phyloP scores from a whole-genome alignment of 106 monocot species.

The Phalaenopsis equestris region DNA sequence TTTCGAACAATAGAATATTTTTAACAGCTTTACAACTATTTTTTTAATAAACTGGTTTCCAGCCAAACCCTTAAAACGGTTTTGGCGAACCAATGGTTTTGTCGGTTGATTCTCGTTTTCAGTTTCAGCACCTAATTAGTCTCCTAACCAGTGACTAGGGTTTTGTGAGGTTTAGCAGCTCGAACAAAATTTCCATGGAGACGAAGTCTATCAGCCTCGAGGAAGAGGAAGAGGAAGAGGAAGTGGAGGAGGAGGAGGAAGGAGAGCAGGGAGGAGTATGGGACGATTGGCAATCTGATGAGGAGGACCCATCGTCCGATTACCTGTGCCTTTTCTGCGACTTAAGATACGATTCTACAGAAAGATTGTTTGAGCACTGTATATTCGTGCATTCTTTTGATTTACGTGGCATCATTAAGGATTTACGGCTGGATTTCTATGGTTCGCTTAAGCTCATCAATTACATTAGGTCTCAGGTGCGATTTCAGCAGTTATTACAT shows the following conservation, averaged over 20 bases:
- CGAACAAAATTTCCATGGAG: conserved; percentile 1
- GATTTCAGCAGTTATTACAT: background rate
- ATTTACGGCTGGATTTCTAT: conserved; percentile 71
- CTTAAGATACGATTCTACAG: conserved; percentile 31
- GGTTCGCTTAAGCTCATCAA: conserved; percentile 91
- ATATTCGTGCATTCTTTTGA: conserved; percentile 51
- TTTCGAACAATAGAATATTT: too few relatives aligned
- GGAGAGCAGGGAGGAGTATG: conserved; percentile 31
- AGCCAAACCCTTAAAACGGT: too few relatives aligned
- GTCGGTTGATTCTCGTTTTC: too few relatives aligned
- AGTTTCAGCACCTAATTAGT: too few relatives aligned
- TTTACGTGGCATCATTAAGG: conserved; percentile 38
- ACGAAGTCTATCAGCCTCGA: background rate
- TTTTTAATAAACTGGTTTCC: too few relatives aligned
- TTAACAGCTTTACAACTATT: too few relatives aligned
- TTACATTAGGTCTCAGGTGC: conserved; percentile 71
- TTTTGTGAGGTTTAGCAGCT: conserved; percentile 7
- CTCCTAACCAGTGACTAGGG: background rate
- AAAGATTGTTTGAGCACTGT: conserved; percentile 60
- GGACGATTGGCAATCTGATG: conserved; percentile 65
- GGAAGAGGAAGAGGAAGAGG: conserved; percentile 25
- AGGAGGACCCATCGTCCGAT: conserved; percentile 17
- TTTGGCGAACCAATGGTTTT: too few relatives aligned
- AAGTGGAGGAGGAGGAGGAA: conserved; percentile 19
- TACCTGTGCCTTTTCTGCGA: conserved; percentile 80